Evolutionary conservation across 306 rosid genomes (phyloP), one percentile per base, ranked within the genome.

Genomic region (Glycine soja): DNA sequence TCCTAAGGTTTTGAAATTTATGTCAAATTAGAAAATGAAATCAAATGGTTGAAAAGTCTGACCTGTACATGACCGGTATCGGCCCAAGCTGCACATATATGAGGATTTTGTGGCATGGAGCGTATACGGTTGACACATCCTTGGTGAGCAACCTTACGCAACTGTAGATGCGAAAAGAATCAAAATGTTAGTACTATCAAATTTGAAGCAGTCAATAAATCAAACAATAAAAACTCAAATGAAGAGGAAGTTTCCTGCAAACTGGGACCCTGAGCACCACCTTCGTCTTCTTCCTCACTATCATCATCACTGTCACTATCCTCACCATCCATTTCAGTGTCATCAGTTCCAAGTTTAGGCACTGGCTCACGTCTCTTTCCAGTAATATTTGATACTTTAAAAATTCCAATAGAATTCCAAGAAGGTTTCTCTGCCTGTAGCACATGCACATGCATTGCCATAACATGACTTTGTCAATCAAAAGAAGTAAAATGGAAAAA

Each of bases 31-130:
- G 16, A 47, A 79, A 79, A 66, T 42, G 3, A 79, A 56, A 48
- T 54, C 32, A 38, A 64, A 48, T 53, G 58, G 57, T 40, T 43
- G 52, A 51, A 40, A 82, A 84, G 50, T 76, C 89, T 74, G 42
- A 95, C 99, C 97, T 95, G 94, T 47, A 91, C 94, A 82, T 83
- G 81, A 86, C 98, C 96, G 53, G 84, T 76, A 81, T 95, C 99
- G 14, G 91, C 89, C 99, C 99, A 95, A 74, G 96, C 85, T 72
- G 99, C 99, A 89, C 93, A 95, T 71, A 93, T 91, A 61, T 90
- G 94, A 15, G 98, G 97, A 72, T 83, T 89, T 92, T 95, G 98
- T 50, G 91, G 32, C 99, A 95, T 95, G 82, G 96, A 79, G 48
- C 99, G 97, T 76, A 93, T 90, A 52, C 99, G 91, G 85, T 95